phyloP scores from a whole-genome alignment of 148 eudicot species.

The Arbutus unedo region DNA sequence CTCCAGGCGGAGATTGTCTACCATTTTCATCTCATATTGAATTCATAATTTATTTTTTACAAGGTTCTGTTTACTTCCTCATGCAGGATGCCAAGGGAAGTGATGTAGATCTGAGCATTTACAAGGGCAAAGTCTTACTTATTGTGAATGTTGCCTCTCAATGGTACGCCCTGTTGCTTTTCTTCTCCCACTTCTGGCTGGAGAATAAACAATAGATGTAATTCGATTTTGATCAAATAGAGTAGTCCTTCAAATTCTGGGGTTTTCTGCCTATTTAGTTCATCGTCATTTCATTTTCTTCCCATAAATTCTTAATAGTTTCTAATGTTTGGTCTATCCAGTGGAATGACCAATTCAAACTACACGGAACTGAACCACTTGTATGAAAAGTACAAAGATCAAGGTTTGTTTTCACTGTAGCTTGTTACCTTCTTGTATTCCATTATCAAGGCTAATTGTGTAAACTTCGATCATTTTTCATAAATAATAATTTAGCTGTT shows the following conservation, averaged over 20 bases:
- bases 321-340: constrained; percentile 23
- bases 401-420: constrained; percentile 40
- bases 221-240: not conserved
- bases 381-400: constrained; percentile 58
- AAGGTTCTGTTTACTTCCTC: not conserved
- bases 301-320: not conserved
- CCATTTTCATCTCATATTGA: not conserved
- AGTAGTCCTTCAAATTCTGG: not conserved
- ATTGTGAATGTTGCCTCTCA: constrained; percentile 81
- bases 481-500: too few relatives aligned
- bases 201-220: not conserved
- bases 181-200: not conserved
- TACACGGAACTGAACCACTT: constrained; percentile 57
- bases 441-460: not conserved
- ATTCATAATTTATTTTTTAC: too few relatives aligned
- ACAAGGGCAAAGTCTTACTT: constrained; percentile 70
- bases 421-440: not conserved
- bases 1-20: not conserved
- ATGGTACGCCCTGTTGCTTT: constrained; percentile 39
- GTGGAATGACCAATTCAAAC: constrained; percentile 76
- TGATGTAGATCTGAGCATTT: constrained; percentile 54
- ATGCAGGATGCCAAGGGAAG: constrained; percentile 64
- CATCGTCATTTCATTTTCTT: not conserved
- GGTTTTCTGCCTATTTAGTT: not conserved
- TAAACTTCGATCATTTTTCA: not conserved